Evolutionary conservation across 345 rosid genomes (phyloP).

Genomic region (Conringia planisiliqua): DNA sequence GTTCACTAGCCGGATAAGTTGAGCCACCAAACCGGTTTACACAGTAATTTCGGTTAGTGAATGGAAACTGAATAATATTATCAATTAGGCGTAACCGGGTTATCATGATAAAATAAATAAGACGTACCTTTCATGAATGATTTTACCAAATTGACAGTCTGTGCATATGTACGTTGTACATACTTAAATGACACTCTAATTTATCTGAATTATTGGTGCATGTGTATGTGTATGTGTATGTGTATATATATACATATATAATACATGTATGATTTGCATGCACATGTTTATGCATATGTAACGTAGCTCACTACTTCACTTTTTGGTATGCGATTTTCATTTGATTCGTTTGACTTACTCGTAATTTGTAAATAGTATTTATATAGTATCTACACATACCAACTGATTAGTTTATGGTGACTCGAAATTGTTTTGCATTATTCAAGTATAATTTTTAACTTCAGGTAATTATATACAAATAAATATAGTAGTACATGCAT

Average conservation of each 20-base stretch:
- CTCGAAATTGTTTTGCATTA: background rate
- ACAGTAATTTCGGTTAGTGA: conserved; percentile 1
- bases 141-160: conserved; percentile 23
- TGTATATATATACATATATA: conserved; percentile 1
- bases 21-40: background rate
- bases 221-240: conserved; percentile 10
- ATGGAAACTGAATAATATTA: background rate
- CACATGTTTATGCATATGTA: conserved; percentile 22
- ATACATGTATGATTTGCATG: conserved; percentile 19
- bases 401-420: background rate
- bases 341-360: background rate
- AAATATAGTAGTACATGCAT: background rate
- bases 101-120: background rate
- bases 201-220: conserved; percentile 21
- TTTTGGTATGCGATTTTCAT: background rate
- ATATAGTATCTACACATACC: background rate
- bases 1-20: background rate
- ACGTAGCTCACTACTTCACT: conserved; percentile 18
- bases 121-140: conserved; percentile 1
- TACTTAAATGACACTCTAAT: conserved; percentile 24
- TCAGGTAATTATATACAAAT: background rate
- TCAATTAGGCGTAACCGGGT: background rate
- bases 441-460: background rate
- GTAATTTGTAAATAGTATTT: background rate
- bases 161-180: conserved; percentile 9